Conservation (phyloP, 2,329 filamentous ascomycete genomes). For the Penicillium sp. region DNA sequence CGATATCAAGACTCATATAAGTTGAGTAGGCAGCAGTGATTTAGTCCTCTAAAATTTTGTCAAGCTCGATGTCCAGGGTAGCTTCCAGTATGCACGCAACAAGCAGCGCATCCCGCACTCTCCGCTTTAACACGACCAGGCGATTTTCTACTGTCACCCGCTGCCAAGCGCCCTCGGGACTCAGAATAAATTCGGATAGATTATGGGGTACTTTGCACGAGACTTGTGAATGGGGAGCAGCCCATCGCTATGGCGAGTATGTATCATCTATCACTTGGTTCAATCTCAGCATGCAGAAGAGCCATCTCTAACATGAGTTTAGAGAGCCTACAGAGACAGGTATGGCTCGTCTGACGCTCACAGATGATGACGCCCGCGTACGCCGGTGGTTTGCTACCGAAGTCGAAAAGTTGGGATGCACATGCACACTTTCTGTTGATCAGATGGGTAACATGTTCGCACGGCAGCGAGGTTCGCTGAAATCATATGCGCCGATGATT, state of each 20-base stretch:
- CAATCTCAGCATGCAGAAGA: neutral
- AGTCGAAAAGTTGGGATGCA: conserved; percentile 61
- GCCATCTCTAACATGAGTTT: neutral
- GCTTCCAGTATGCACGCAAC: conserved; percentile 10
- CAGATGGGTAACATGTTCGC: conserved; percentile 52
- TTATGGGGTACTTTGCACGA: conserved; percentile 33
- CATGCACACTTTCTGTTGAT: conserved; percentile 64
- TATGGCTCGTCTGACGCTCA: conserved; percentile 70
- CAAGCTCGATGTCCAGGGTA: neutral
- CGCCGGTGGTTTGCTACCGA: conserved; percentile 69
- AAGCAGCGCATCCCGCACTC: conserved; percentile 2
- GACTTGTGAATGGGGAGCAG: conserved; percentile 34
- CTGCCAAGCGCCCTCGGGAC: conserved; percentile 17
- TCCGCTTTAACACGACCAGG: conserved; percentile 11
- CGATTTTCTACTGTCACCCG: conserved; percentile 13
- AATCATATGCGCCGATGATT: conserved; percentile 28
- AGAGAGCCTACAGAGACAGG: conserved; percentile 44
- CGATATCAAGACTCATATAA: no score
- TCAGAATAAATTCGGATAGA: conserved; percentile 28
- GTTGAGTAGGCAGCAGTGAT: no score
- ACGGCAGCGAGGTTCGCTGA: conserved; percentile 16
- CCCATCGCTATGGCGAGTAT: conserved; percentile 31
- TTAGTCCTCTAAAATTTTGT: neutral
- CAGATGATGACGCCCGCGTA: conserved; percentile 64
- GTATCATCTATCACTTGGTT: neutral